These are phyloP conservation scores for Backusella circina DNA, from an alignment of 192 early-diverging fungal species.

Conservation along the genomic window DNA sequence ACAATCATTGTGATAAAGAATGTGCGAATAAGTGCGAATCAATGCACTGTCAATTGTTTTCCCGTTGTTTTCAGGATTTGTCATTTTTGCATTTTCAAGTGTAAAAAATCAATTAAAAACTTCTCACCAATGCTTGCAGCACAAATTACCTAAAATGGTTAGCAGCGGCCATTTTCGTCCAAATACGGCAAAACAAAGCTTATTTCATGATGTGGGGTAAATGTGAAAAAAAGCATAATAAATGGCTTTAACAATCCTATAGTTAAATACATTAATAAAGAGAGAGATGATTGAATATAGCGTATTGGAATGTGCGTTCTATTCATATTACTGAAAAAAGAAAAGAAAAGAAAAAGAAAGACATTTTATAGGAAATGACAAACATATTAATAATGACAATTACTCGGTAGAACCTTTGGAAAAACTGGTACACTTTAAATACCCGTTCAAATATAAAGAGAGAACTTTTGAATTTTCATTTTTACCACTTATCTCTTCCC, in stretches of 20 bases:
- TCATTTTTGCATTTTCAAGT: not conserved
- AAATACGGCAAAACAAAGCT: not conserved
- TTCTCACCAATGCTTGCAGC: not conserved
- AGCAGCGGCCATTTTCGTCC: not conserved
- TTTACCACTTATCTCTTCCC: not conserved
- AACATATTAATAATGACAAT: not conserved
- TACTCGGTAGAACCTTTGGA: not conserved
- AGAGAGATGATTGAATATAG: no score
- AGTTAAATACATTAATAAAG: no score
- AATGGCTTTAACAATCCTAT: no score
- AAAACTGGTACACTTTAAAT: not conserved
- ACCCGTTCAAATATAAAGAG: not conserved
- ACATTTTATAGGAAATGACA: not conserved
- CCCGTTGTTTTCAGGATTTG: not conserved
- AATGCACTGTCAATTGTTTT: not conserved
- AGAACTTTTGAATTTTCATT: not conserved
- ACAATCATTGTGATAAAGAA: not conserved
- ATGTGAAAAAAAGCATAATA: not conserved
- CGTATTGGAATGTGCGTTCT: no score
- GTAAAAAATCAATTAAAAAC: not conserved
- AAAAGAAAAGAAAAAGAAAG: no score
- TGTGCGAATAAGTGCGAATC: not conserved
- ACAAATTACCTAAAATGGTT: not conserved
- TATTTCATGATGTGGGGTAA: not conserved
- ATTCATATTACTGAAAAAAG: no score